A percentile compares a stretch with the other conserved stretches of the same genome.
These are phyloP conservation scores for Apiospora marii DNA, from an alignment of 2,329 filamentous ascomycete genomes.

Conservation along the genomic window DNA sequence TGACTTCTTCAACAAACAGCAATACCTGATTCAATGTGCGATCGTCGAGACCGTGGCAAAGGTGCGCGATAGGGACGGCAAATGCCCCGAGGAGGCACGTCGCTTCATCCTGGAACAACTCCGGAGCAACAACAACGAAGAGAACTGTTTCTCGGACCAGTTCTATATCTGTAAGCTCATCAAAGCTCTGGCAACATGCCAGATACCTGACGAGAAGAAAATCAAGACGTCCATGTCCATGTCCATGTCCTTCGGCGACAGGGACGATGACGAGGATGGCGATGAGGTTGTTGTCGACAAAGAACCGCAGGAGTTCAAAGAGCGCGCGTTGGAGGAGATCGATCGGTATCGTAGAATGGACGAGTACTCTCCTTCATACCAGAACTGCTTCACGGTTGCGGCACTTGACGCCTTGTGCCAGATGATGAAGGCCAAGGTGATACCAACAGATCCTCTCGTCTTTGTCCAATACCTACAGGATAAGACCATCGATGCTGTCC, in stretches of 20 bases:
- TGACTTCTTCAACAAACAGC: constrained; percentile 86
- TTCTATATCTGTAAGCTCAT: constrained; percentile 88
- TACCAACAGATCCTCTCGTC: constrained; percentile 59
- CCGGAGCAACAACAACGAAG: constrained; percentile 92
- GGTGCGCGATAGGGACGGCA: constrained; percentile 77
- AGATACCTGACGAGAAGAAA: constrained; percentile 57
- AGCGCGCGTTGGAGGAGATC: constrained; percentile 66
- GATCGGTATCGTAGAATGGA: constrained; percentile 73
- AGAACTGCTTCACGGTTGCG: constrained; percentile 71
- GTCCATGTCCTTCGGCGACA: constrained; percentile 52
- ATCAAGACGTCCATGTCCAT: constrained; percentile 46
- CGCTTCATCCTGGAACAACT: constrained; percentile 88
- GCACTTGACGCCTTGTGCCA: constrained; percentile 67
- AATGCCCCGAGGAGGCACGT: constrained; percentile 80
- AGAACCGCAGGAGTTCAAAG: constrained; percentile 57
- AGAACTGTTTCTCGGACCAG: constrained; percentile 88
- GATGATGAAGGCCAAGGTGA: constrained; percentile 71
- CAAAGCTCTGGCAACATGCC: constrained; percentile 63
- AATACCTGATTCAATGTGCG: constrained; percentile 84
- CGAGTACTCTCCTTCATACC: constrained; percentile 73
- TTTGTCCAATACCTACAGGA: constrained; percentile 73
- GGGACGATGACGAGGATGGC: constrained; percentile 52
- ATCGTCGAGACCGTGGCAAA: constrained; percentile 83
- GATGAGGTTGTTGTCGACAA: constrained; percentile 50
- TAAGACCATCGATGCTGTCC: constrained; percentile 67